phyloP scores from a whole-genome alignment of 495 filamentous ascomycete genomes.

The Aspergillus panamensis region DNA sequence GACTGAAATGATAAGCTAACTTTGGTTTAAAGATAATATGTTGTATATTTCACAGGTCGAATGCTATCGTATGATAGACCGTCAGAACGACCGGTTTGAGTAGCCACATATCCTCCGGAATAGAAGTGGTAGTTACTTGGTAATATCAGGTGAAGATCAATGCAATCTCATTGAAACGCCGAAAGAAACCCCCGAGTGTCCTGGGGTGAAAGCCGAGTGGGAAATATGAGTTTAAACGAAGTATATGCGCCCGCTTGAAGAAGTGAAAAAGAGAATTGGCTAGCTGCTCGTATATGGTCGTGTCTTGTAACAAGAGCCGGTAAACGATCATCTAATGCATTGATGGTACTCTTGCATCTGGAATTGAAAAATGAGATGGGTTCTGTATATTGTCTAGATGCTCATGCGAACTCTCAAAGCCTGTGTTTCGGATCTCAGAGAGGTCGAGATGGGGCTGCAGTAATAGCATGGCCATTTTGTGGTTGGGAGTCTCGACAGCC shows the following conservation, averaged over 20 bases:
- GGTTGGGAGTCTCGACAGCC: slow-evolving; percentile 49
- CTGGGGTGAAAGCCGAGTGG: background rate
- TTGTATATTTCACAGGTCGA: no score
- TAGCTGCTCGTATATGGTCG: slow-evolving; percentile 8
- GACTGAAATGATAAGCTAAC: no score
- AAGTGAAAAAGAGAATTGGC: background rate
- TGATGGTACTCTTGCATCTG: background rate
- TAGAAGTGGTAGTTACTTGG: background rate
- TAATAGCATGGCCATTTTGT: slow-evolving; percentile 35
- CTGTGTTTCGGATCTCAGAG: background rate
- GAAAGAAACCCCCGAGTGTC: background rate
- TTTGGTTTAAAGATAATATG: no score
- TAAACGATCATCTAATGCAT: background rate
- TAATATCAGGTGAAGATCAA: background rate
- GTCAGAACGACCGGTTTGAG: no score
- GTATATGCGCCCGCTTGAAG: slow-evolving; percentile 1
- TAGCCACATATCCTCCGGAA: background rate
- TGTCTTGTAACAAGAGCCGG: background rate
- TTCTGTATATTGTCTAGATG: background rate
- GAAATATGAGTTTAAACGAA: background rate
- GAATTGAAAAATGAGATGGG: background rate
- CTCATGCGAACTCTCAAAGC: background rate
- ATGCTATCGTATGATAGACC: no score
- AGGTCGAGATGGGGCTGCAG: slow-evolving; percentile 17
- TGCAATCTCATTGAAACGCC: background rate